A percentile compares a stretch with the other conserved stretches of the same genome.
Conservation (phyloP, 345 rosid species). For the Lumnitzera racemosa region DNA sequence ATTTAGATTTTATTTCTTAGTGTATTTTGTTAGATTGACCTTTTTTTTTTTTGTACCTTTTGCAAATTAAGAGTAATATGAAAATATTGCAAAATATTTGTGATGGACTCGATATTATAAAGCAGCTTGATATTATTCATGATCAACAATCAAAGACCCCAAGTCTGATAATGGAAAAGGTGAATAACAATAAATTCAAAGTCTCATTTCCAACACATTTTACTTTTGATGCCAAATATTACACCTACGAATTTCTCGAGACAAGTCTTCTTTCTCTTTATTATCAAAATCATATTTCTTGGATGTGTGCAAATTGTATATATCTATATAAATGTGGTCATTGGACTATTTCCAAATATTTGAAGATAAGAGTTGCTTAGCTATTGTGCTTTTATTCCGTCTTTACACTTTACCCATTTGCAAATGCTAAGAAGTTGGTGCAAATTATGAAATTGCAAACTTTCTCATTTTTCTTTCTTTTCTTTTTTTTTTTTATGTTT, state of each 20-base stretch:
- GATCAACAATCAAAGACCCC: slow-evolving; percentile 97
- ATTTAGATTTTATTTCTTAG: too few species aligned
- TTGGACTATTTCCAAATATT: too few species aligned
- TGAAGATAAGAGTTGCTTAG: too few species aligned
- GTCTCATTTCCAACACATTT: slow-evolving; percentile 83
- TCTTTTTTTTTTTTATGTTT: too few species aligned
- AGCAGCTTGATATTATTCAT: slow-evolving; percentile 88
- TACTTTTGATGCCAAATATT: slow-evolving; percentile 80
- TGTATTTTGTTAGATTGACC: too few species aligned
- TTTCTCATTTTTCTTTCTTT: too few species aligned
- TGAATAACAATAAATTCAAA: slow-evolving; percentile 90
- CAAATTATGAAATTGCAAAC: too few species aligned
- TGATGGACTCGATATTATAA: slow-evolving; percentile 89
- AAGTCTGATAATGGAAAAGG: slow-evolving; percentile 84
- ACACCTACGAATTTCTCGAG: slow-evolving; percentile 81
- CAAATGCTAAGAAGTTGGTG: too few species aligned
- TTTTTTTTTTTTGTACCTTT: background rate
- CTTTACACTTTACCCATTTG: too few species aligned
- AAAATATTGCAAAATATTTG: slow-evolving; percentile 93
- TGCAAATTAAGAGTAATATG: slow-evolving; percentile 96
- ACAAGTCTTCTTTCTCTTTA: slow-evolving; percentile 23
- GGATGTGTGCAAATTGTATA: too few species aligned
- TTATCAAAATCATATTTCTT: background rate
- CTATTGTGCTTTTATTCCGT: too few species aligned
- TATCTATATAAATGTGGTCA: too few species aligned